Base-by-base conservation (phyloP, 2,329 filamentous ascomycete genomes). In the Lecanicillium sp. region DNA sequence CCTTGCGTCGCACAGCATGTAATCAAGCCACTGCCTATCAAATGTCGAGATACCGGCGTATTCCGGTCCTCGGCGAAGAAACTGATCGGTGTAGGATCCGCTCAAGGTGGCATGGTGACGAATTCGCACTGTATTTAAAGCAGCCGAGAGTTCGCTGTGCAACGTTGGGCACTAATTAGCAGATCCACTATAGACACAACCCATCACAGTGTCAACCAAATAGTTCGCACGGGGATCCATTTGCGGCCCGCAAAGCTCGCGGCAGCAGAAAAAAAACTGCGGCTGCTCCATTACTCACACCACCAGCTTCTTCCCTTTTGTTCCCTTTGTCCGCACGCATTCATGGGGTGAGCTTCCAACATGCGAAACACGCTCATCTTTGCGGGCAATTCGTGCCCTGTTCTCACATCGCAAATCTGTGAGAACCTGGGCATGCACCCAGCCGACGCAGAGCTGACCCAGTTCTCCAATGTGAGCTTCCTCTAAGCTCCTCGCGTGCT, bases 361-460 rank as follows among this genome's bases (percentile, higher is more conserved):
- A 81, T 81, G 77, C 71, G 77, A 54, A 79, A 79, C 57, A 82
- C 78, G 40, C 66, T 81, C 52, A 78, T 83, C 49, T 83, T 83
- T 56, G 71, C 77, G 53, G 79, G 79, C 65, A 77, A 75, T 45
- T 82, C 78, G 38, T 81, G 78, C 66, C 78, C 78, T 45, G 69
- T 65, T 44, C 73, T 83, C 55, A 78, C 78, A 14, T 66, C 63
- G 42, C 75, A 81, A 52, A 81, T 83, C 70, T 82, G 79, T 60
- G 72, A 75, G 60, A 81, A 80, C 52, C 61, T 83, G 59, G 77
- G 78, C 53, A 81, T 81, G 77, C 62, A 66, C 46, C 70, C 77
- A 51, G 79, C 77, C 46, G 66, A 73, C 45, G 76, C 78, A 50
- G 78, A 82, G 65, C 69, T 83, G 51, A 74, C 77, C 43, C 78